Evolutionary conservation across 2,329 filamentous ascomycete genomes (phyloP).

Genomic region (Diplodia scrobiculata): DNA sequence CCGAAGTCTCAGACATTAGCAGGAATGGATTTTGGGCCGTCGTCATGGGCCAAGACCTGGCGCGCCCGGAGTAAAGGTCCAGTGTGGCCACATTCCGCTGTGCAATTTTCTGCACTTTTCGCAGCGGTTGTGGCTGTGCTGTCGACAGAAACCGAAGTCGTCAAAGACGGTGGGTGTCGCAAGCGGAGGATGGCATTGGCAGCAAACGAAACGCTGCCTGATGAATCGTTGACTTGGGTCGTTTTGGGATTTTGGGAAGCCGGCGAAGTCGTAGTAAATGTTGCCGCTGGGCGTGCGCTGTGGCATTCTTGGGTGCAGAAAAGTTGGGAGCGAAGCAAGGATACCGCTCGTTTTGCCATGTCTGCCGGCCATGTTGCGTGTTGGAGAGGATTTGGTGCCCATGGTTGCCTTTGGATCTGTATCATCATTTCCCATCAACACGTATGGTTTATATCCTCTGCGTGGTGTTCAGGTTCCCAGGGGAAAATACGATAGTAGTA

Average conservation of each 20-base stretch:
- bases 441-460: not conserved
- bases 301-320: not conserved
- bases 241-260: not conserved
- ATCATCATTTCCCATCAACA: not conserved
- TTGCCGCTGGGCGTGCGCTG: not conserved
- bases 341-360: not conserved
- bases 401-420: not conserved
- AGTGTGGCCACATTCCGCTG: conserved; percentile 9
- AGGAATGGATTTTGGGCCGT: not conserved
- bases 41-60: conserved; percentile 13
- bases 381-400: not conserved
- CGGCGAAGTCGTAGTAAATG: not conserved
- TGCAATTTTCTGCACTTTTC: conserved; percentile 3
- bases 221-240: not conserved
- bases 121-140: conserved; percentile 15
- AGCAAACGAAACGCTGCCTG: conserved; percentile 13
- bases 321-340: not conserved
- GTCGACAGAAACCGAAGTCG: conserved; percentile 10
- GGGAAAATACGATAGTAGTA: not conserved
- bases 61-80: conserved; percentile 14
- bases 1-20: not conserved
- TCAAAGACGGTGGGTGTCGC: conserved; percentile 13
- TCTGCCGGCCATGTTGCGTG: not conserved
- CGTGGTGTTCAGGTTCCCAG: not conserved
- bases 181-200: conserved; percentile 12